Evolutionary conservation across 768 basidiomycete species (phyloP).

Genomic region (Podaxis sp.): DNA sequence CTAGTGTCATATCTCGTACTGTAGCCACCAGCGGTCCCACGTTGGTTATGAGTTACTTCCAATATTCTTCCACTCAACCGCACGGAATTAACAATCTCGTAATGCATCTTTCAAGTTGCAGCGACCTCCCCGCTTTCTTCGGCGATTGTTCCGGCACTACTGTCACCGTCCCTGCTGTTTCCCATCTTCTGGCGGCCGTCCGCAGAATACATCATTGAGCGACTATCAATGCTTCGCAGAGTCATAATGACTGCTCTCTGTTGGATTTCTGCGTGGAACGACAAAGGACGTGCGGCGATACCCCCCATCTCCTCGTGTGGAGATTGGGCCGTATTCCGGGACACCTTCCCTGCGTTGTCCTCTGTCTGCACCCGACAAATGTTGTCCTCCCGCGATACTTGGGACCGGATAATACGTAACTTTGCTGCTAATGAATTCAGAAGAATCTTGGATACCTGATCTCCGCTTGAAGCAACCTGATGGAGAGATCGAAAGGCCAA

Average conservation of each 20-base stretch:
- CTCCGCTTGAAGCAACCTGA: neutral
- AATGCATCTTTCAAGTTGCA: constrained; percentile 1
- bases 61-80: neutral
- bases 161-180: neutral
- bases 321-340: neutral
- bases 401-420: neutral
- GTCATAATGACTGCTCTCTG: neutral
- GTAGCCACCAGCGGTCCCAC: neutral
- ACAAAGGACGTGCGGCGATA: neutral
- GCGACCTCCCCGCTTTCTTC: neutral
- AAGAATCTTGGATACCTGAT: neutral
- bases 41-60: neutral
- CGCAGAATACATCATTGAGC: neutral
- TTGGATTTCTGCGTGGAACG: neutral
- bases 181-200: neutral
- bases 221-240: neutral
- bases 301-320: neutral
- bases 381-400: neutral
- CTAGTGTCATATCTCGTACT: neutral
- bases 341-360: neutral
- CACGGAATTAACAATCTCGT: constrained; percentile 1
- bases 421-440: neutral
- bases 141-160: neutral
- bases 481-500: neutral
- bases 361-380: neutral